Evolutionary conservation across 306 rosid species (phyloP).

Genomic region (Prunus padus): DNA sequence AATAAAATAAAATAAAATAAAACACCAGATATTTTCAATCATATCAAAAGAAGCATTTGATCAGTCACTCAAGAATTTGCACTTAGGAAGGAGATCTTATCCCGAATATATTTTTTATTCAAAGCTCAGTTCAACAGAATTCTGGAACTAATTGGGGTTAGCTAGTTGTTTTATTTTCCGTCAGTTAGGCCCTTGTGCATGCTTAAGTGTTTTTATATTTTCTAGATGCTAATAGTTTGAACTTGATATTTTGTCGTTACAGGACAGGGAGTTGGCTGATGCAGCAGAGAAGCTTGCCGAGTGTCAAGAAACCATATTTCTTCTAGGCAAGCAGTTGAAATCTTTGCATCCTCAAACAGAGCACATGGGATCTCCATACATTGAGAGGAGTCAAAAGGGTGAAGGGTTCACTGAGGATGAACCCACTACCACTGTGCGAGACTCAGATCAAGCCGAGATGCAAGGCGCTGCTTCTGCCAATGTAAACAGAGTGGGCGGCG

Average conservation of each 20-base stretch:
- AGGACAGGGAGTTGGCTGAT: conserved; percentile 81
- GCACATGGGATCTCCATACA: conserved; percentile 44
- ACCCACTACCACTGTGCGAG: conserved; percentile 48
- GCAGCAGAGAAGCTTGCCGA: conserved; percentile 96
- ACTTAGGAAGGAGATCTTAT: too few relatives aligned
- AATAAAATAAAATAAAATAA: too few relatives aligned
- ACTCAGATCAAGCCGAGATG: conserved; percentile 47
- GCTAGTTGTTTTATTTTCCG: neutral
- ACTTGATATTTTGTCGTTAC: conserved; percentile 19
- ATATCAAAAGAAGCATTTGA: neutral
- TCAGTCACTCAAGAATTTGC: neutral
- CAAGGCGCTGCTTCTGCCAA: conserved; percentile 43
- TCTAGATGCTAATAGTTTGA: neutral
- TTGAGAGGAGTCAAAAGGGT: conserved; percentile 49
- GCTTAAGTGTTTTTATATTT: neutral
- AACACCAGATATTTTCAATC: neutral
- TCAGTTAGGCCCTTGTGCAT: neutral
- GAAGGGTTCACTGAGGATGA: conserved; percentile 50
- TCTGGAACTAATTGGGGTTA: neutral
- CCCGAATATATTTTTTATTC: neutral
- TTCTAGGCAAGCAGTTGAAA: conserved; percentile 90
- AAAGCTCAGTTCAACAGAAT: neutral
- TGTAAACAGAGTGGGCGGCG: conserved; percentile 45
- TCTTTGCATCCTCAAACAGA: conserved; percentile 75
- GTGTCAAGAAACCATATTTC: conserved; percentile 97